Percentiles rank a stretch among this genome's conserved stretches.
Conservation (phyloP, 306 rosid genomes). For the Fragaria ananassa region DNA sequence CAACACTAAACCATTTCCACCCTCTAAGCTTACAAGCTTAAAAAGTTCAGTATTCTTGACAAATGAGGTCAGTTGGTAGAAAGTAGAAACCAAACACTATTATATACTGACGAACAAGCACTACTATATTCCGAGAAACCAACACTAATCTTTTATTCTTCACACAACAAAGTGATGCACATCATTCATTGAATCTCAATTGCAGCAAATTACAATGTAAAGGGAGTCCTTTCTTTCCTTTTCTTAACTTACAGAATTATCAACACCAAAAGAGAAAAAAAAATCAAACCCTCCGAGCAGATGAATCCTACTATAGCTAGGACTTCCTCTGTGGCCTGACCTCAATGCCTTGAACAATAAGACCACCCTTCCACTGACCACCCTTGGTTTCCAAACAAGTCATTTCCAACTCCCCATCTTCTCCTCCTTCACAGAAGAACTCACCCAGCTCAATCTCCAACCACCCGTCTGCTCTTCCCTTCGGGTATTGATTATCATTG, state of each 20-base stretch:
- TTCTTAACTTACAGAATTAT: not conserved
- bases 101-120: no score
- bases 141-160: not conserved
- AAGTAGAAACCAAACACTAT: no score
- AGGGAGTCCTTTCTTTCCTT: not conserved
- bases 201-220: not conserved
- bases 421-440: conserved; percentile 43
- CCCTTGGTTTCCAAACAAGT: conserved; percentile 36
- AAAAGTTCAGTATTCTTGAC: not conserved
- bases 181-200: not conserved
- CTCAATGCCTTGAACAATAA: conserved; percentile 67
- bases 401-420: conserved; percentile 46
- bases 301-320: not conserved
- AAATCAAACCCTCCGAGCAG: not conserved
- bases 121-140: no score
- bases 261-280: not conserved
- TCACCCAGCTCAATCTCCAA: conserved; percentile 62
- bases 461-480: conserved; percentile 57
- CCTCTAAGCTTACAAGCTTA: not conserved
- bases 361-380: conserved; percentile 68
- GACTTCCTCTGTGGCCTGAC: conserved; percentile 46
- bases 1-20: not conserved
- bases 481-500: conserved; percentile 21
- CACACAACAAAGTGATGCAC: not conserved
- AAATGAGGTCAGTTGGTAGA: not conserved